Percentiles rank a stretch among this genome's conserved stretches.
Conservation (phyloP, 176 grass and related monocot species). For the Alopecurus myosuroides region DNA sequence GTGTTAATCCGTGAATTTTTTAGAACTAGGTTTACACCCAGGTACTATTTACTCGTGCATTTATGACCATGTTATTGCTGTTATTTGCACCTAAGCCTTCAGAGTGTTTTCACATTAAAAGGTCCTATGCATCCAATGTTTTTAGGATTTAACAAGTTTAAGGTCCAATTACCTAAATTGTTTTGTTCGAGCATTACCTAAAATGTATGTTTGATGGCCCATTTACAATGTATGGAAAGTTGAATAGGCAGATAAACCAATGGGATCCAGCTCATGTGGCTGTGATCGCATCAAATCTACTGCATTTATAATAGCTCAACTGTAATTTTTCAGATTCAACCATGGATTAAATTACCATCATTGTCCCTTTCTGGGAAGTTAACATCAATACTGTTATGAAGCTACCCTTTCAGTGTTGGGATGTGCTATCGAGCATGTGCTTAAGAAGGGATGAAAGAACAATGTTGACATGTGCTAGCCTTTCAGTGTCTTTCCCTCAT, state of each 20-base stretch:
- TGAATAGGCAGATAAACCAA: background rate
- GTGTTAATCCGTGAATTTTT: slow-evolving; percentile 40
- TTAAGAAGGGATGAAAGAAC: background rate
- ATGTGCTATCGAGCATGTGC: background rate
- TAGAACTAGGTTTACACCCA: slow-evolving; percentile 49
- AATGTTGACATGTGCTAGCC: background rate
- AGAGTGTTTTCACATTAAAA: background rate
- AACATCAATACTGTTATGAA: background rate
- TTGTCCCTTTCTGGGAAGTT: background rate
- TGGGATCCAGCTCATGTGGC: background rate
- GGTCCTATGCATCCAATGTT: background rate
- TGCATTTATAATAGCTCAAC: background rate
- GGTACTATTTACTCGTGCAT: slow-evolving; percentile 24
- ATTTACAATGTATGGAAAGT: background rate
- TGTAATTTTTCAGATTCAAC: background rate
- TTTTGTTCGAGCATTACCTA: background rate
- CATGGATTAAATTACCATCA: background rate
- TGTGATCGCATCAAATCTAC: background rate
- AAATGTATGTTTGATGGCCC: background rate
- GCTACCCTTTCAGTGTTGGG: too few species aligned
- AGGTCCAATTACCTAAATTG: background rate
- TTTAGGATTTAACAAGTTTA: background rate
- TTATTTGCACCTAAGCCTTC: background rate
- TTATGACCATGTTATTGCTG: background rate
- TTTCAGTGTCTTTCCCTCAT: background rate